phyloP scores from a whole-genome alignment of 306 rosid species.

The Sicyos edulis region DNA sequence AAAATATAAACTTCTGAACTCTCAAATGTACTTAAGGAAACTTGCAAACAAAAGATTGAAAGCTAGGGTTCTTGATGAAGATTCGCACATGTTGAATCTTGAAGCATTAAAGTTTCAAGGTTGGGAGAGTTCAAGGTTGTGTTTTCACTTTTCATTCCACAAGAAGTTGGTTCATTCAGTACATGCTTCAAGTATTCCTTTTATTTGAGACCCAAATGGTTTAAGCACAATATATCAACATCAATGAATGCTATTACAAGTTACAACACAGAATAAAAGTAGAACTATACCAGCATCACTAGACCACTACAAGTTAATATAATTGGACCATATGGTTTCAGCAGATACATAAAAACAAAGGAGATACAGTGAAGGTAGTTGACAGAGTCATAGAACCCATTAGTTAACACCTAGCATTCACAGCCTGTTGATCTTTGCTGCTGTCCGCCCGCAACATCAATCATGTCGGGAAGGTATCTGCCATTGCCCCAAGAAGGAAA shows the following conservation, averaged over 20 bases:
- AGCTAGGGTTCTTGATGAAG: conserved; percentile 10
- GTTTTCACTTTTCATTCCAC: neutral
- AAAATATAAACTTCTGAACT: neutral
- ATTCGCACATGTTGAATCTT: neutral
- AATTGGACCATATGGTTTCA: conserved; percentile 14
- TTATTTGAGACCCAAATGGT: neutral
- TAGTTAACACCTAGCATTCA: conserved; percentile 47
- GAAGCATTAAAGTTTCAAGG: neutral
- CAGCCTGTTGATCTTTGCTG: conserved; percentile 92
- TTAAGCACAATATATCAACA: conserved; percentile 15
- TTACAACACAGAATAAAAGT: neutral
- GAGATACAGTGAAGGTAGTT: conserved; percentile 3
- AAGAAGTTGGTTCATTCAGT: too few relatives aligned
- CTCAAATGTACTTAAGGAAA: neutral
- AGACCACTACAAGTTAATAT: conserved; percentile 22
- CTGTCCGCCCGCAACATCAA: conserved; percentile 70
- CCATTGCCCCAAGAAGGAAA: conserved; percentile 14
- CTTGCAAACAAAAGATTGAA: neutral
- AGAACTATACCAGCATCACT: conserved; percentile 20
- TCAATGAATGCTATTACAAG: neutral
- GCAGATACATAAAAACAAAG: neutral
- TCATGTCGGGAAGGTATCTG: conserved; percentile 87
- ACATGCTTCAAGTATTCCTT: too few relatives aligned
- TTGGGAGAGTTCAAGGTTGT: neutral
- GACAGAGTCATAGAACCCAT: neutral